Percentiles rank a stretch among this genome's conserved stretches.
phyloP scores from a whole-genome alignment of 176 grass and related monocot genomes.

The Oryza coarctata region DNA sequence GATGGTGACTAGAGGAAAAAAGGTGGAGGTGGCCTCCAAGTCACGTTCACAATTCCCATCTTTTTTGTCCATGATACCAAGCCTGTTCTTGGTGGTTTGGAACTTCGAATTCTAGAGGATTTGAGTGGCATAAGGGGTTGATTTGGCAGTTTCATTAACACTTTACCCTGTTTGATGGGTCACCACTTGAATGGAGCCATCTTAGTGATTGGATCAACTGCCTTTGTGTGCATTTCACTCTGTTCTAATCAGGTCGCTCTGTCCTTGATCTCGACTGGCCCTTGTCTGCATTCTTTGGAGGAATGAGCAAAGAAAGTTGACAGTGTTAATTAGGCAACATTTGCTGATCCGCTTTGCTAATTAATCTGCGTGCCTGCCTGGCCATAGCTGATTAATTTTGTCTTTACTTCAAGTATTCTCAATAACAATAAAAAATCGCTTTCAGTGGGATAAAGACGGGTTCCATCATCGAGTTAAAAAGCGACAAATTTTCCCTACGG shows the following conservation, averaged over 20 bases:
- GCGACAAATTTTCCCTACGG: not conserved
- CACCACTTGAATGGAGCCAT: slow-evolving; percentile 15
- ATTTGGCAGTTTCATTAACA: slow-evolving; percentile 21
- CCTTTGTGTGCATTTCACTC: slow-evolving; percentile 59
- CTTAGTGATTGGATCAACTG: not conserved
- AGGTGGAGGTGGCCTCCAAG: slow-evolving; percentile 38
- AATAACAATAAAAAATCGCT: slow-evolving; percentile 20
- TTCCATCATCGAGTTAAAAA: slow-evolving; percentile 16
- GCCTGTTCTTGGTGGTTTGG: not conserved
- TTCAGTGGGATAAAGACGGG: not conserved
- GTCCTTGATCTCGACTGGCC: not conserved
- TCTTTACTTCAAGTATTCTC: slow-evolving; percentile 21
- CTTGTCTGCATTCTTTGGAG: slow-evolving; percentile 9
- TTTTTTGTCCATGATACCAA: slow-evolving; percentile 18
- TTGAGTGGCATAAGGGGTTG: not conserved
- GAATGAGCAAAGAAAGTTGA: not conserved
- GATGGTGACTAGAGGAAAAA: slow-evolving; percentile 19
- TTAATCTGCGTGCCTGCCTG: not conserved
- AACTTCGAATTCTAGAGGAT: slow-evolving; percentile 32
- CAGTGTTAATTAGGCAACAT: not conserved
- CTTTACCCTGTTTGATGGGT: slow-evolving; percentile 30
- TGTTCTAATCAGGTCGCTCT: not conserved
- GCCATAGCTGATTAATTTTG: not conserved
- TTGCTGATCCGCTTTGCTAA: not conserved
- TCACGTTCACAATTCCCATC: slow-evolving; percentile 13